Percentiles rank a stretch among this genome's conserved stretches.
phyloP scores from a whole-genome alignment of 805 yeast species.

The Lipomyces japonicus region DNA sequence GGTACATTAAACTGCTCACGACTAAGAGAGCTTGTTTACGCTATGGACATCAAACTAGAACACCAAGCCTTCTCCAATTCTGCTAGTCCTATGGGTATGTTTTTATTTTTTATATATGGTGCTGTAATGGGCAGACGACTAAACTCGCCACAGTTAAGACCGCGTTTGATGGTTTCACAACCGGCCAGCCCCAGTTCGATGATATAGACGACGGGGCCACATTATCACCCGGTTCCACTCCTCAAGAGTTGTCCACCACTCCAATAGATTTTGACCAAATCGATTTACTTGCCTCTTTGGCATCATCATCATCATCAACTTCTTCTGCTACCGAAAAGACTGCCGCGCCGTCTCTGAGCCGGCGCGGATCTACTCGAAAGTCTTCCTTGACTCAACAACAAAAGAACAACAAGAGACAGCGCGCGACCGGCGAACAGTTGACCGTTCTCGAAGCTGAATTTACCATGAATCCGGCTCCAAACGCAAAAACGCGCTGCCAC shows the following conservation, averaged over 20 bases:
- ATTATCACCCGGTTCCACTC: background rate
- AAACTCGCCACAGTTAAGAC: too few species aligned
- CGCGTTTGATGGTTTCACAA: too few species aligned
- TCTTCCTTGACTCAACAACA: constrained; percentile 37
- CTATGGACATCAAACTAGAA: too few species aligned
- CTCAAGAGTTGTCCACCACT: background rate
- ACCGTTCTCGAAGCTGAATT: constrained; percentile 66
- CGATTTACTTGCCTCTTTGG: background rate
- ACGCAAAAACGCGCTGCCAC: constrained; percentile 37
- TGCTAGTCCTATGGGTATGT: too few species aligned
- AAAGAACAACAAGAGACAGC: constrained; percentile 50
- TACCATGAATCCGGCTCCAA: constrained; percentile 67
- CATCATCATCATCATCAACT: constrained; percentile 60
- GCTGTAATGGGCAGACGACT: too few species aligned
- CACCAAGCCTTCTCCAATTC: too few species aligned
- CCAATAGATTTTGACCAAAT: background rate
- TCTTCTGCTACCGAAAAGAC: constrained; percentile 51
- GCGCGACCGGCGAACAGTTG: constrained; percentile 79
- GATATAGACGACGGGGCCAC: background rate
- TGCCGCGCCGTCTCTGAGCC: constrained; percentile 5
- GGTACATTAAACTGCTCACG: too few species aligned
- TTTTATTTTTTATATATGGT: too few species aligned
- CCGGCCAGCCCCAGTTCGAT: too few species aligned
- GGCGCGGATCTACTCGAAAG: constrained; percentile 16
- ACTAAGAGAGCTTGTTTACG: too few species aligned